Evolutionary conservation across 1,284 basidiomycete genomes (phyloP), one percentile per base, ranked within the genome.

Genomic region (Microbotryomycetes sp.): DNA sequence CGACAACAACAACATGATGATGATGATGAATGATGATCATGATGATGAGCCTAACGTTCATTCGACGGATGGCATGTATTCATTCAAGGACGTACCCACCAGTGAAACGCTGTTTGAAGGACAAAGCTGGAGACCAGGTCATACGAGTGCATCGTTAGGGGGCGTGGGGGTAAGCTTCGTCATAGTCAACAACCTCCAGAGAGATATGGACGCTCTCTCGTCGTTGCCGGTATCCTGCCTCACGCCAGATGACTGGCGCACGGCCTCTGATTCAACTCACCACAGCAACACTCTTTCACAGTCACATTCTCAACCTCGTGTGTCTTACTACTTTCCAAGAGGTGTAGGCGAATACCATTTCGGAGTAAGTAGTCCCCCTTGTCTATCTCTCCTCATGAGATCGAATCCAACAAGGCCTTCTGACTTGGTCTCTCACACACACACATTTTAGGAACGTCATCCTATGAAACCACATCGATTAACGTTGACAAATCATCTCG

Each of bases 391-490:
- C 36, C 12, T 6, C 2, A 5, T 6, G 46, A 14, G 16, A 1
- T 7, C 16, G 26, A 30, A 32, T 32, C 3, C 9, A 29, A 52
- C 25, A 5, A 48, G 25, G 6, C 49, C 14, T n/a, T 15, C 42
- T 25, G 16, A 6, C 15, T 50, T 7, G 14, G 15, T 2, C 32
- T 25, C 31, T 7, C 19, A 32, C 49, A 4, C 48, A 9, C 23
- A 15, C 14, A 3, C 49, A n/a, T 42, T 49, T 26, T 74, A 93
- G 88, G 92, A 97, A 82, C 82, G 88, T 50, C 94, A 98, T 79
- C 96, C 94, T 3, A 98, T 98, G 94, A 96, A 97, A 74, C 94
- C 94, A 1, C 92, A 97, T 67, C 83, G 96, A 16, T 78, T 98
- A 12, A 93, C 92, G 3, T 77, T 99, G 54, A 97, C 94, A 6